A percentile compares a stretch with the other conserved stretches of the same genome.
Evolutionary conservation across 805 yeast species (phyloP).

Genomic region (Teunomyces tritomae): DNA sequence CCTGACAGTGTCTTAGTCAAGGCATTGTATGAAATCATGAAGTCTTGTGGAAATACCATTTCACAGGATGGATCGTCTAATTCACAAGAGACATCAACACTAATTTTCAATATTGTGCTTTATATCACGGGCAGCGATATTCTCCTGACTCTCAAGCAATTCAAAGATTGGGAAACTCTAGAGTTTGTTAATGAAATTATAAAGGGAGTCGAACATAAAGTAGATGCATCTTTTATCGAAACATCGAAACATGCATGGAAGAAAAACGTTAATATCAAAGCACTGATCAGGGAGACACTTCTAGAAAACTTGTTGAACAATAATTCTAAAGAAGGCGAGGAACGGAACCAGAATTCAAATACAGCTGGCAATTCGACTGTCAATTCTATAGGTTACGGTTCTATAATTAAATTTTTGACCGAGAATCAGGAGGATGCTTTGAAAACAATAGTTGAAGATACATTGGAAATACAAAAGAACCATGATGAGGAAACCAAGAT

Average conservation of each 20-base stretch:
- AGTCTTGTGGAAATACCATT: conserved; percentile 12
- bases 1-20: conserved; percentile 14
- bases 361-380: not conserved
- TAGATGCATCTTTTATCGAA: conserved; percentile 9
- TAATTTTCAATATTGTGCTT: conserved; percentile 24
- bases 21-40: conserved; percentile 25
- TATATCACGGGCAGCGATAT: conserved; percentile 20
- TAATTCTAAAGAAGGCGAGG: too few relatives aligned
- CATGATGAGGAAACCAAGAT: conserved; percentile 26
- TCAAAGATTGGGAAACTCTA: conserved; percentile 11
- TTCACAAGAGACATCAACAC: conserved; percentile 10
- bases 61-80: conserved; percentile 12
- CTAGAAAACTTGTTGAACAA: not conserved
- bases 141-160: conserved; percentile 12
- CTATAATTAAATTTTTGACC: not conserved
- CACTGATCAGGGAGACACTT: not conserved
- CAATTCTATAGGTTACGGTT: not conserved
- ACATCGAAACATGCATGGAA: not conserved
- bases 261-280: not conserved
- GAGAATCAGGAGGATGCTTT: conserved; percentile 1
- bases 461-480: conserved; percentile 12
- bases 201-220: conserved; percentile 5
- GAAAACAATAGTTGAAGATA: not conserved
- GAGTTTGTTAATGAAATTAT: conserved; percentile 14
- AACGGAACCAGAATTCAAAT: too few relatives aligned